Evolutionary conservation across 805 yeast genomes (phyloP).

Genomic region (Candida piceae): DNA sequence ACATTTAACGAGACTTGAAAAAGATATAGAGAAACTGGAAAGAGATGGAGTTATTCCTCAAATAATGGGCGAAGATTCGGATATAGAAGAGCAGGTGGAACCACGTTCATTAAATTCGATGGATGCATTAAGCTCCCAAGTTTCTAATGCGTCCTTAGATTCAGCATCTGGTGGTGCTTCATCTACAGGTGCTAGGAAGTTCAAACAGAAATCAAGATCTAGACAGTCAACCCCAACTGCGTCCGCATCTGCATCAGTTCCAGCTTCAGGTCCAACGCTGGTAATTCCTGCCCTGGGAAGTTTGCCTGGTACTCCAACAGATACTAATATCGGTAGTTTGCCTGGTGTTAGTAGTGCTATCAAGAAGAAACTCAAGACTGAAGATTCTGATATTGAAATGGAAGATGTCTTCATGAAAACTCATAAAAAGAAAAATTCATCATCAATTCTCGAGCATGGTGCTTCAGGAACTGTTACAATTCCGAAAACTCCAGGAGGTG

Average conservation of each 20-base stretch:
- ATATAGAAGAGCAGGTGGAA: conserved; percentile 16
- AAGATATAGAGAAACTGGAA: conserved; percentile 70
- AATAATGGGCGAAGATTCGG: conserved; percentile 27
- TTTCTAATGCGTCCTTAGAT: conserved; percentile 17
- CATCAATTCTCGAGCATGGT: conserved; percentile 19
- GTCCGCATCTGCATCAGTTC: conserved; percentile 5
- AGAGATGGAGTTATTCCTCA: conserved; percentile 75
- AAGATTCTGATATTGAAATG: conserved; percentile 19
- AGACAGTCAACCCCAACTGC: conserved; percentile 17
- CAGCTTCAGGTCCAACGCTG: conserved; percentile 3
- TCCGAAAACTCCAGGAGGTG: conserved; percentile 15
- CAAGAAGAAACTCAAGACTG: conserved; percentile 15
- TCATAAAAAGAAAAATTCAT: conserved; percentile 9
- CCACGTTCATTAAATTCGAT: conserved; percentile 8
- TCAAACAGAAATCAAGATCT: conserved; percentile 12
- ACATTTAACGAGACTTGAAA: conserved; percentile 68
- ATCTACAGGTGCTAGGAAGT: too few species aligned
- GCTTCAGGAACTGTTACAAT: conserved; percentile 25
- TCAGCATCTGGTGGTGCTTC: too few species aligned
- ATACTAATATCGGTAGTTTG: neutral
- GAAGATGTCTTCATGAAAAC: conserved; percentile 12
- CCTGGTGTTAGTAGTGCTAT: conserved; percentile 1
- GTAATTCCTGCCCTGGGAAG: neutral
- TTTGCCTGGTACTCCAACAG: neutral
- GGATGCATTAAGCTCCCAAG: conserved; percentile 17